Evolutionary conservation across 2,329 filamentous ascomycete species (phyloP), one percentile per base, ranked within the genome.

Genomic region (Camillea tinctor): DNA sequence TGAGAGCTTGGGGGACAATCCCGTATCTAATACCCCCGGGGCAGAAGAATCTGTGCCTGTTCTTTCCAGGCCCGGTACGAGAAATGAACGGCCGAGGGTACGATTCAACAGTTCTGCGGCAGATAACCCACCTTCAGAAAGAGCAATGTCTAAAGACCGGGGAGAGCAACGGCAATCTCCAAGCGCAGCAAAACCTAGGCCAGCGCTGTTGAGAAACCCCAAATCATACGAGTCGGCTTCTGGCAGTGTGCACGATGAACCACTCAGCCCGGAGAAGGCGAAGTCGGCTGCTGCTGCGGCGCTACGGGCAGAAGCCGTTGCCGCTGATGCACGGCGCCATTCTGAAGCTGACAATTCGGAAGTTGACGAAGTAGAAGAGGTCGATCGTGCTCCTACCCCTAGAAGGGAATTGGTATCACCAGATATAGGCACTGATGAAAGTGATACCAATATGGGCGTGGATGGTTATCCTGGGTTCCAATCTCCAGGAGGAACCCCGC

Each of bases 201-300:
- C 77, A 1, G 77, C 76, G 2, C 72, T 79, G 5, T 66, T 78
- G 23, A 75, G 76, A 50, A 74, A 72, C 22, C 59, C 64, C 22
- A 72, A 69, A 61, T 78, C 76, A 8, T 68, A 68, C 20, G 70
- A 70, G 56, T 74, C 71, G 0, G 65, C 73, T 4, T 19, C 57
- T 1, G 63, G 68, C 55, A 69, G 69, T 15, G 62, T 66, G 11
- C 67, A 24, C 15, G 54, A 65, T 21, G 58, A 61, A 49, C 57
- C 58, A 23, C 40, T 60, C 4, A 54, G 57, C 50, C 52, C 52
- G 4, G 52, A 51, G 19, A 64, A 63, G 44, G 55, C 55, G 2
- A 62, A 58, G 30, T 63, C 75, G 8, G 74, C 73, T 4, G 74
- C 72, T 1, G 75, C 74, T 19, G 76, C 76, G 2, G 75, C 76